Conservation (phyloP, 805 yeast genomes). For the Schwanniomyces sp. region DNA sequence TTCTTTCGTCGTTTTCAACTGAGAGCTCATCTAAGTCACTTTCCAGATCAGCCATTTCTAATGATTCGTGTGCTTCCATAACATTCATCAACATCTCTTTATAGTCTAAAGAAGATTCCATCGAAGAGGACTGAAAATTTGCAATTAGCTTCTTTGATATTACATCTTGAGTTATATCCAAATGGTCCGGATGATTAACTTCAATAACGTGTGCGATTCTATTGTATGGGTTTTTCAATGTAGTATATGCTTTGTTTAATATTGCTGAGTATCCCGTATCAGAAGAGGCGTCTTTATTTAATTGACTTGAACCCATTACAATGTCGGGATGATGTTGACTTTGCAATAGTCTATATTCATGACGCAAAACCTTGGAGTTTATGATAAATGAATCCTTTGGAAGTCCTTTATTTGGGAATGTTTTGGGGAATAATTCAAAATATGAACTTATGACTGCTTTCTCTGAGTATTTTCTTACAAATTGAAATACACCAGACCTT, state of each 20-base stretch:
- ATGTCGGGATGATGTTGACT: conserved; percentile 81
- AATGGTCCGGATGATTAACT: conserved; percentile 34
- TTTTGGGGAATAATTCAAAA: conserved; percentile 71
- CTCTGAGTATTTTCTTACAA: background rate
- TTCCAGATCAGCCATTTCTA: conserved; percentile 64
- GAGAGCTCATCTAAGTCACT: conserved; percentile 56
- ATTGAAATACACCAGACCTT: background rate
- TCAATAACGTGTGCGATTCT: conserved; percentile 46
- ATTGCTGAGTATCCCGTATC: conserved; percentile 42
- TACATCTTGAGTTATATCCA: conserved; percentile 63
- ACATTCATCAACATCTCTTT: conserved; percentile 70
- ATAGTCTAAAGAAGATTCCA: conserved; percentile 36
- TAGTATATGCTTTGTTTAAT: conserved; percentile 76
- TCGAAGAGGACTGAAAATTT: conserved; percentile 33
- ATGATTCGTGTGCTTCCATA: conserved; percentile 79
- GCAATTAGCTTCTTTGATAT: conserved; percentile 41
- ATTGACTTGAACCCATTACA: conserved; percentile 25
- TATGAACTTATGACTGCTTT: conserved; percentile 22
- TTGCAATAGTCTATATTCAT: conserved; percentile 76
- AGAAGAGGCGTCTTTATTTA: conserved; percentile 19
- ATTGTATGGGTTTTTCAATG: conserved; percentile 65
- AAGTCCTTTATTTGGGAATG: conserved; percentile 67
- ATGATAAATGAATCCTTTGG: conserved; percentile 59
- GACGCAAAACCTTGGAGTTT: conserved; percentile 56
- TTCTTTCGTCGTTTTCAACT: conserved; percentile 56